These are phyloP conservation scores for Trypanosomatidae sp. DNA, from an alignment of 208 protist genomes.

Conservation along the genomic window DNA sequence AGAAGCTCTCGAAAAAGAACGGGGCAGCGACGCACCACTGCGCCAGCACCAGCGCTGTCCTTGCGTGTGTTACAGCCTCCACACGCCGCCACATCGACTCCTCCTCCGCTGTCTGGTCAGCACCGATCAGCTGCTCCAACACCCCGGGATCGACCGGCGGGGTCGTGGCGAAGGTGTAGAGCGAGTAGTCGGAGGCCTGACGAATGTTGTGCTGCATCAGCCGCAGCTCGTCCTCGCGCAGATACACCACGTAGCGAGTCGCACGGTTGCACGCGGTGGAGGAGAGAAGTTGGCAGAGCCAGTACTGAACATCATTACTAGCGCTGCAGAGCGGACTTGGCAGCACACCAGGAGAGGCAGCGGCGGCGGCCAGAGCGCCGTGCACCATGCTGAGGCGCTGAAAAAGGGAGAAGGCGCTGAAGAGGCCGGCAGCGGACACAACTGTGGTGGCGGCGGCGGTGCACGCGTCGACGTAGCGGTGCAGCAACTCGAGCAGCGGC, in stretches of 20 bases:
- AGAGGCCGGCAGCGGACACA: conserved; percentile 5
- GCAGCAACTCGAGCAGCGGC: conserved; percentile 14
- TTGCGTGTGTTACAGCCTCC: conserved; percentile 10
- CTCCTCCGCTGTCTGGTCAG: background rate
- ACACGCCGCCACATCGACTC: background rate
- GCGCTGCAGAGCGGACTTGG: conserved; percentile 3
- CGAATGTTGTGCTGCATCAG: conserved; percentile 79
- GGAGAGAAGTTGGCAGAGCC: conserved; percentile 38
- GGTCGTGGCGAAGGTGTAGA: conserved; percentile 75
- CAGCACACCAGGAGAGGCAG: background rate
- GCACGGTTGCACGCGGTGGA: conserved; percentile 61
- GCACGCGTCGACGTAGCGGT: conserved; percentile 7
- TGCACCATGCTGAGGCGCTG: conserved; percentile 71
- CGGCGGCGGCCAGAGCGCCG: conserved; percentile 14
- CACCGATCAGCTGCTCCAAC: conserved; percentile 22
- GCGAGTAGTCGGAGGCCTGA: conserved; percentile 54
- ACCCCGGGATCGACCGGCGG: conserved; percentile 58
- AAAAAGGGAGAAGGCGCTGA: conserved; percentile 38
- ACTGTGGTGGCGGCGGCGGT: background rate
- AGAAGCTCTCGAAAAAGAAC: conserved; percentile 84
- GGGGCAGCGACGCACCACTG: conserved; percentile 69
- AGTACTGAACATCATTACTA: conserved; percentile 21
- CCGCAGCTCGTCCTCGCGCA: conserved; percentile 78
- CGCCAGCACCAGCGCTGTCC: conserved; percentile 30
- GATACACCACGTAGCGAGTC: conserved; percentile 84